These are phyloP conservation scores for Metschnikowia bowlesiae DNA, from an alignment of 805 yeast species.

Conservation along the genomic window DNA sequence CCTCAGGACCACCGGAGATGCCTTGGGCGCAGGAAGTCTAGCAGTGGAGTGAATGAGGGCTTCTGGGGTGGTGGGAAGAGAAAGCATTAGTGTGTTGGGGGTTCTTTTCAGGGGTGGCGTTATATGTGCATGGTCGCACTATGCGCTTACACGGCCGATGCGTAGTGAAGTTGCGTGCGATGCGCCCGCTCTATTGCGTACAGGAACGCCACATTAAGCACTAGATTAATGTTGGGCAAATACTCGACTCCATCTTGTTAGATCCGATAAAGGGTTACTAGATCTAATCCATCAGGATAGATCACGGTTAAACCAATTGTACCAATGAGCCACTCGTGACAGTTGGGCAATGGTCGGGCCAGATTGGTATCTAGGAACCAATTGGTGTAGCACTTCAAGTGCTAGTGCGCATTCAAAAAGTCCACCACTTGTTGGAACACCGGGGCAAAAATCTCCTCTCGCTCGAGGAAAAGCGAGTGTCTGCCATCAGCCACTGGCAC, in stretches of 20 bases:
- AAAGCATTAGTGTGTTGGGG: background rate
- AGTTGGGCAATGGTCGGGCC: too few relatives aligned
- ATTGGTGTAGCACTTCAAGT: background rate
- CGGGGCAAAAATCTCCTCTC: constrained; percentile 33
- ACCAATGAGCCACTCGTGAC: too few relatives aligned
- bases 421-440: constrained; percentile 35
- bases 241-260: too few relatives aligned
- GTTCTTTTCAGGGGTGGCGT: background rate
- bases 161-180: background rate
- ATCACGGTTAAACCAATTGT: too few relatives aligned
- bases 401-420: constrained; percentile 22
- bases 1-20: too few relatives aligned
- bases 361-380: too few relatives aligned
- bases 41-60: background rate
- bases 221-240: too few relatives aligned
- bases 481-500: constrained; percentile 30
- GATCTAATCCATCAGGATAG: too few relatives aligned
- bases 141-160: background rate
- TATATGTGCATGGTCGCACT: background rate
- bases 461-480: constrained; percentile 47
- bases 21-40: too few relatives aligned
- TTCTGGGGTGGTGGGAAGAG: background rate
- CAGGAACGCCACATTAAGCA: too few relatives aligned
- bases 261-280: too few relatives aligned
- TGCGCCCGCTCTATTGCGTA: too few relatives aligned